Evolutionary conservation across 176 grass and related monocot genomes (phyloP), one percentile per base, ranked within the genome.

Genomic region (Juncus effusus): DNA sequence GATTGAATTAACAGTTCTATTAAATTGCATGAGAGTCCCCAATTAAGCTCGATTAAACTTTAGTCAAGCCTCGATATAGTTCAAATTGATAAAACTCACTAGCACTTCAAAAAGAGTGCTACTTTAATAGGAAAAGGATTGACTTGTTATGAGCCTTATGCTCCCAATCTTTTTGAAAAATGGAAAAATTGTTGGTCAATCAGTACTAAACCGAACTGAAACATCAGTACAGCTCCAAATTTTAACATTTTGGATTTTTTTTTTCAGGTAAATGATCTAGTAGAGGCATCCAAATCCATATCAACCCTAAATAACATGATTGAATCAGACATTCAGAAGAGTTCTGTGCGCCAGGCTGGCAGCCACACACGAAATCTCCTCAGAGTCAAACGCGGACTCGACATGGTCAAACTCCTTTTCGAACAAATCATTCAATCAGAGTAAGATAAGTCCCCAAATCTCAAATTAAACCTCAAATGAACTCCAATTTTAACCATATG

Each of bases 321-420:
- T 56, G 93, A 97, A 65, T 65, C 77, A 72, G 88, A 97, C 60
- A 75, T 97, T 63, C 77, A 97, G 38, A 74, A 86, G 5, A 76
- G 60, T 40, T 77, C 65, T 9, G 72, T 86, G 59, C 81, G 67
- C 75, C 68, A 78, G 66, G 56, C 53, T 3, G 88, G 93, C 53
- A 92, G 88, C 70, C 88, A 86, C 63, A 82, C 88, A 3, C 70
- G 88, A 78, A 97, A 97, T 75, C 72, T 97, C 11, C 93, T 97
- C 44, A 88, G 82, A 74, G 88, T 97, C 14, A 84, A 83, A 64
- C 85, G 85, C 57, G 88, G 88, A 52, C 62, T 97, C 36, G 85
- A 97, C 76, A 92, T 97, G 93, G 87, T 97, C 51, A 97, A 87
- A 72, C 77, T 91, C 59, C 79, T 97, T 37, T 97, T 97, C 79